phyloP scores from a whole-genome alignment of 176 grass and related monocot genomes.

The Ensete glaucum region DNA sequence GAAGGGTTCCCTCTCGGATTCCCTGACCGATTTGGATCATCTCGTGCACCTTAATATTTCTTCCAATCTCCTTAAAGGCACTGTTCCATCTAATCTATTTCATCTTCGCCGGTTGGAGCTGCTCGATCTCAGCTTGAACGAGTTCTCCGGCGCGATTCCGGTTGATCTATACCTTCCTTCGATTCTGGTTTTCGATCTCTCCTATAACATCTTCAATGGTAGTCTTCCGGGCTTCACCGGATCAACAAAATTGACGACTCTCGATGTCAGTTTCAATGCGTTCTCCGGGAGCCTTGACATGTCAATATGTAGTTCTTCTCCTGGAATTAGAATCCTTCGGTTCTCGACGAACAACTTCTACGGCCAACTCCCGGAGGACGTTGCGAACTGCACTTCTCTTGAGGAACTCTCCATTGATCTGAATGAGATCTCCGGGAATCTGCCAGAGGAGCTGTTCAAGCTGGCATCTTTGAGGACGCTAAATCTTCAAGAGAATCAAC shows the following conservation, averaged over 20 bases:
- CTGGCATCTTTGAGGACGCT: constrained; percentile 23
- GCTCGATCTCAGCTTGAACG: constrained; percentile 8
- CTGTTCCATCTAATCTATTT: background rate
- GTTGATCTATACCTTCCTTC: constrained; percentile 22
- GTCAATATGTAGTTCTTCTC: constrained; percentile 20
- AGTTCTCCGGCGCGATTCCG: constrained; percentile 3
- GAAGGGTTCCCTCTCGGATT: constrained; percentile 14
- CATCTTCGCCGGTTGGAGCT: background rate
- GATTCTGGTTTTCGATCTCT: constrained; percentile 6
- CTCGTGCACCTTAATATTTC: constrained; percentile 3
- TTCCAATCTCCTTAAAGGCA: background rate
- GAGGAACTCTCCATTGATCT: constrained; percentile 42
- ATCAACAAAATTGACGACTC: constrained; percentile 13
- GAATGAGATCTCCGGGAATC: constrained; percentile 30
- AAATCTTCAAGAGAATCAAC: constrained; percentile 31
- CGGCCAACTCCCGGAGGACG: constrained; percentile 27
- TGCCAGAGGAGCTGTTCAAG: constrained; percentile 39
- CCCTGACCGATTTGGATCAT: background rate
- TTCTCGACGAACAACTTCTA: constrained; percentile 42
- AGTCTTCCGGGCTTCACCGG: constrained; percentile 27
- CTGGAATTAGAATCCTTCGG: constrained; percentile 1
- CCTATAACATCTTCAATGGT: constrained; percentile 25
- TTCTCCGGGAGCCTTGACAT: constrained; percentile 23
- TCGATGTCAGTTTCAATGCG: constrained; percentile 31
- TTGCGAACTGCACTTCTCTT: constrained; percentile 37